Percentiles rank a stretch among this genome's conserved stretches.
Conservation (phyloP, 2,329 filamentous ascomycete genomes). For the Onygenales sp. region DNA sequence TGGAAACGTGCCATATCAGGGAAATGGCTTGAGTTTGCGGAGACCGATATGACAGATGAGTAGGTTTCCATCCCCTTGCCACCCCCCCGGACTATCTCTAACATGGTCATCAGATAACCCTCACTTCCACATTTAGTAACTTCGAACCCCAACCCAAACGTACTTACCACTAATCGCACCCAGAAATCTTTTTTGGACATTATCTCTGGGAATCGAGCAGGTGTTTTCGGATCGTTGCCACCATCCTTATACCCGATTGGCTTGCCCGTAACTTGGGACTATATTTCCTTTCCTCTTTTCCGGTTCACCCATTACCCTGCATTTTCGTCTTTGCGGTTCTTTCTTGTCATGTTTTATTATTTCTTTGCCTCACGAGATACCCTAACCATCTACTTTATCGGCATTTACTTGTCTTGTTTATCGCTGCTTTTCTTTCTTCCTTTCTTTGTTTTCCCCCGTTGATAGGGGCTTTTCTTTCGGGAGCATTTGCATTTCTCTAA, state of each 20-base stretch:
- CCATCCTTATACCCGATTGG: too few species aligned
- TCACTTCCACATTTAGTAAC: too few species aligned
- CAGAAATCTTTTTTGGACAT: too few species aligned
- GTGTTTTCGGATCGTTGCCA: too few species aligned
- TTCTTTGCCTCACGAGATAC: not conserved
- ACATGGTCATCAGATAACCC: too few species aligned
- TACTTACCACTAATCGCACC: too few species aligned
- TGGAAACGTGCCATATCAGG: conserved; percentile 35
- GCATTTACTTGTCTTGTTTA: not conserved
- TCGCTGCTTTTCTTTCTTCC: not conserved
- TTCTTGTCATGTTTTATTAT: not conserved
- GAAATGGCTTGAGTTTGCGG: conserved; percentile 37
- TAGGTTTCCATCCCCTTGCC: conserved; percentile 2
- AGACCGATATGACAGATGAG: conserved; percentile 30
- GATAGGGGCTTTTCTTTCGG: not conserved
- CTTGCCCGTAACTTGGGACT: not conserved
- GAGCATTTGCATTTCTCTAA: not conserved
- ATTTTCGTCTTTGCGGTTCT: not conserved
- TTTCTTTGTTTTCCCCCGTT: not conserved
- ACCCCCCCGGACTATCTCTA: not conserved
- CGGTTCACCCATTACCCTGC: not conserved
- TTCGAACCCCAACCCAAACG: too few species aligned
- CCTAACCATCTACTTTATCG: not conserved
- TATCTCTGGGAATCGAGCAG: too few species aligned
- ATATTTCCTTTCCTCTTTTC: not conserved